These are phyloP conservation scores for Zelonia costaricensis DNA, from an alignment of 208 protist genomes.

Conservation along the genomic window DNA sequence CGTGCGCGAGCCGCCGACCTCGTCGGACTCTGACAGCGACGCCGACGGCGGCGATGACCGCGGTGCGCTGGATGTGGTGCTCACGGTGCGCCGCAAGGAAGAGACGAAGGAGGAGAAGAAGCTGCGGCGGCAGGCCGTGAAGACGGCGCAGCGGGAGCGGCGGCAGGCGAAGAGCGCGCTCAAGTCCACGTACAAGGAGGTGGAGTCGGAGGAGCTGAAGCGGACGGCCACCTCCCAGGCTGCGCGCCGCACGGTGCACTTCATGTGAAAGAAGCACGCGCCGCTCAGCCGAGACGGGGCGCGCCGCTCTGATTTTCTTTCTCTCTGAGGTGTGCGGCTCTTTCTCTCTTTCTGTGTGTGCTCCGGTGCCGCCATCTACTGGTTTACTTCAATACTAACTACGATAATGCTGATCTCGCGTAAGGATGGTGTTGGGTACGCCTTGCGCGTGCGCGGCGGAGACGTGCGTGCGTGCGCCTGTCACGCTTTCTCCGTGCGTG, in stretches of 20 bases:
- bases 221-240: constrained; percentile 36
- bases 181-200: constrained; percentile 73
- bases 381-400: too few species aligned
- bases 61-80: constrained; percentile 2
- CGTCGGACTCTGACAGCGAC: background rate
- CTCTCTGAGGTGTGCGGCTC: too few species aligned
- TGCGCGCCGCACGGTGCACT: constrained; percentile 62
- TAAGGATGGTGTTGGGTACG: too few species aligned
- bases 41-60: background rate
- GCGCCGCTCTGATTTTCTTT: background rate
- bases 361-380: too few species aligned
- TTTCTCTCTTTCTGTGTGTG: constrained; percentile 7
- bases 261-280: constrained; percentile 30
- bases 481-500: background rate
- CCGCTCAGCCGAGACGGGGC: background rate
- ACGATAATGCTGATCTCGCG: too few species aligned
- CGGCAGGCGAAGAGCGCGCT: constrained; percentile 78
- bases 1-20: background rate
- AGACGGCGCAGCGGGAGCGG: constrained; percentile 71
- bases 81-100: constrained; percentile 41
- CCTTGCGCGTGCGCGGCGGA: too few species aligned
- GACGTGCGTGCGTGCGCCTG: background rate
- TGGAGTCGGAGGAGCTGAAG: constrained; percentile 69
- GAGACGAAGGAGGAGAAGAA: constrained; percentile 90
- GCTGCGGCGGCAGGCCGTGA: constrained; percentile 74